Conservation (phyloP, 1,284 basidiomycete genomes). For the Ceratobasidium sp. region DNA sequence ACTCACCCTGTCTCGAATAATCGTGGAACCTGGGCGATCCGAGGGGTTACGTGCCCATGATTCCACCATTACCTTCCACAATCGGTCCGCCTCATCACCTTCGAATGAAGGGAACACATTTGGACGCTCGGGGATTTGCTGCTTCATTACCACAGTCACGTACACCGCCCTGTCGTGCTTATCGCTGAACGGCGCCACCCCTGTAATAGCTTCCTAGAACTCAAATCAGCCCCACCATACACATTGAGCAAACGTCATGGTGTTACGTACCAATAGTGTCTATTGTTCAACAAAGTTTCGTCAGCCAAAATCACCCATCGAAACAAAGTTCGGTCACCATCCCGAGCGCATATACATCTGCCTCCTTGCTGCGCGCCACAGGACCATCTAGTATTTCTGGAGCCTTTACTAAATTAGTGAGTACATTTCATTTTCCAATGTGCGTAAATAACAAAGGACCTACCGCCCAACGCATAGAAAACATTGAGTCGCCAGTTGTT, state of each 20-base stretch:
- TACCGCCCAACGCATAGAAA: too few relatives aligned
- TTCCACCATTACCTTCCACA: neutral
- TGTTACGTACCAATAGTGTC: conserved; percentile 6
- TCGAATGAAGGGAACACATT: neutral
- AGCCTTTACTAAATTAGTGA: too few relatives aligned
- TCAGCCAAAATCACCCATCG: neutral
- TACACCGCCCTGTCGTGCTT: neutral
- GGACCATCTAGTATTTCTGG: neutral
- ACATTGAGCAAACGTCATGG: neutral
- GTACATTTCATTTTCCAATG: too few relatives aligned
- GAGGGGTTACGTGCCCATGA: neutral
- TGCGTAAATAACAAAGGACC: too few relatives aligned
- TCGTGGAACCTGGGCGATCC: neutral
- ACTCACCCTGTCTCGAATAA: neutral
- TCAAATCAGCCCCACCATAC: neutral
- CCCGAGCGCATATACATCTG: too few relatives aligned
- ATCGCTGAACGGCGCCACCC: neutral
- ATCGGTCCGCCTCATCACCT: neutral
- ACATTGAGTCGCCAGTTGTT: too few relatives aligned
- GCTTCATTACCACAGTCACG: neutral
- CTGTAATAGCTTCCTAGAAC: conserved; percentile 1
- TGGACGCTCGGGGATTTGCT: neutral
- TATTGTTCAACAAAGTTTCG: neutral
- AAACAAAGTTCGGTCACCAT: neutral
- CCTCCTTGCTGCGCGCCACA: neutral